Percentiles rank a stretch among this genome's conserved stretches.
phyloP scores from a whole-genome alignment of 495 filamentous ascomycete genomes.

The Delitschia confertaspora region DNA sequence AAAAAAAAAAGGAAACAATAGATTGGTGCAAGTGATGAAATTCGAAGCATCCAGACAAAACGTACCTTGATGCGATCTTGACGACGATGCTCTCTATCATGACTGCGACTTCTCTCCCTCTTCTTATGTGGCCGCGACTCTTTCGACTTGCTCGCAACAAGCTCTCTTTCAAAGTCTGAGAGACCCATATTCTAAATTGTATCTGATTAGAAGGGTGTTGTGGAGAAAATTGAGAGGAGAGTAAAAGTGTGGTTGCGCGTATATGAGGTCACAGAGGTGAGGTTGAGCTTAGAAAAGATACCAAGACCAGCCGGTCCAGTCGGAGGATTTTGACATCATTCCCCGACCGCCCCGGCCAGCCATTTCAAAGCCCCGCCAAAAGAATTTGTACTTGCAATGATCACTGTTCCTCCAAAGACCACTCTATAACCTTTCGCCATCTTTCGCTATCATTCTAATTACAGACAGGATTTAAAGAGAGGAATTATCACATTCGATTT shows the following conservation, averaged over 20 bases:
- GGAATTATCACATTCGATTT: no score
- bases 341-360: no score
- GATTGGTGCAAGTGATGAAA: not conserved
- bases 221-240: not conserved
- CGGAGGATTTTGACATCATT: not conserved
- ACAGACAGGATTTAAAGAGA: no score
- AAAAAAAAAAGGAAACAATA: not conserved
- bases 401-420: no score
- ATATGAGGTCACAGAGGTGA: no score
- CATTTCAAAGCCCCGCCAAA: no score
- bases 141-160: conserved; percentile 30
- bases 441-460: no score
- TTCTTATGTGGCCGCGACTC: conserved; percentile 20
- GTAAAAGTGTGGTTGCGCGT: not conserved
- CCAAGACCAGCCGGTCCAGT: not conserved
- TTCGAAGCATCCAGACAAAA: not conserved
- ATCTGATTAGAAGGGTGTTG: not conserved
- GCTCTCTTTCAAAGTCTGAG: conserved; percentile 37
- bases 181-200: conserved; percentile 29
- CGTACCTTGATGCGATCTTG: conserved; percentile 25
- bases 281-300: no score
- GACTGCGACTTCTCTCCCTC: conserved; percentile 26
- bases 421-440: no score
- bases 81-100: conserved; percentile 17
- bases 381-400: not conserved